Evolutionary conservation across 352 stramenopile genomes (phyloP).

Genomic region (Halophytophthora polymorphica): DNA sequence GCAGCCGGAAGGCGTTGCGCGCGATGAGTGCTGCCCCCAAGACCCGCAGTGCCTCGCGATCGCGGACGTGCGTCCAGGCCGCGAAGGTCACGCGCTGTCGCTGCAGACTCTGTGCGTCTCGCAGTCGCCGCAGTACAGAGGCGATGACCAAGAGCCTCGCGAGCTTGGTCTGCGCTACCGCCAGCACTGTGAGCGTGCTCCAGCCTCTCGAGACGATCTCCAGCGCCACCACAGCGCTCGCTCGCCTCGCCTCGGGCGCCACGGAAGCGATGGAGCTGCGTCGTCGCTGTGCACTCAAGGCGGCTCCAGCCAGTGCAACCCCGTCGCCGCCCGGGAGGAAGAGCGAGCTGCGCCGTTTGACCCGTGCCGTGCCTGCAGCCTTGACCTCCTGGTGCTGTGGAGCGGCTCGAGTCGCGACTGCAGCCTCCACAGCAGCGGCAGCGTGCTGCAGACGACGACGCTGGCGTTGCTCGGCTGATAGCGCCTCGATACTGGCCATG

Average conservation of each 20-base stretch:
- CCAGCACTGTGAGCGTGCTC: conserved; percentile 37
- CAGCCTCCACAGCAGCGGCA: not conserved
- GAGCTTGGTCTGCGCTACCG: conserved; percentile 39
- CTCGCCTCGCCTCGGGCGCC: not conserved
- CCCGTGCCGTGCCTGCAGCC: not conserved
- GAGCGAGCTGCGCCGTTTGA: conserved; percentile 35
- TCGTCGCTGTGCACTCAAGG: not conserved
- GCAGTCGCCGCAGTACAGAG: conserved; percentile 19
- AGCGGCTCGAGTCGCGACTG: too few relatives aligned
- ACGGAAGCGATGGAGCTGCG: conserved; percentile 2
- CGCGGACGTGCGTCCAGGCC: conserved; percentile 30
- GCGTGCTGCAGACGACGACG: conserved; percentile 7
- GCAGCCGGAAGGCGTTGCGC: conserved; percentile 33
- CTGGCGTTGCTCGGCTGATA: conserved; percentile 25
- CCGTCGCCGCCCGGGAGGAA: conserved; percentile 11
- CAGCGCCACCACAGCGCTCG: not conserved
- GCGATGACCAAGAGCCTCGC: conserved; percentile 22
- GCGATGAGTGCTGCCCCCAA: conserved; percentile 34
- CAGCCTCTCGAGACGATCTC: conserved; percentile 24
- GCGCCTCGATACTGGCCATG: conserved; percentile 21
- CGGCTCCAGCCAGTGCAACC: not conserved
- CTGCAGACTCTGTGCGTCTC: conserved; percentile 23
- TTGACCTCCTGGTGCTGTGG: not conserved
- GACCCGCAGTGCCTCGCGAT: conserved; percentile 23
- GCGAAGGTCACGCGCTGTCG: conserved; percentile 32